Evolutionary conservation across 1,139 yeast genomes (phyloP).

Genomic region (Nakaseomyces nivariensis): DNA sequence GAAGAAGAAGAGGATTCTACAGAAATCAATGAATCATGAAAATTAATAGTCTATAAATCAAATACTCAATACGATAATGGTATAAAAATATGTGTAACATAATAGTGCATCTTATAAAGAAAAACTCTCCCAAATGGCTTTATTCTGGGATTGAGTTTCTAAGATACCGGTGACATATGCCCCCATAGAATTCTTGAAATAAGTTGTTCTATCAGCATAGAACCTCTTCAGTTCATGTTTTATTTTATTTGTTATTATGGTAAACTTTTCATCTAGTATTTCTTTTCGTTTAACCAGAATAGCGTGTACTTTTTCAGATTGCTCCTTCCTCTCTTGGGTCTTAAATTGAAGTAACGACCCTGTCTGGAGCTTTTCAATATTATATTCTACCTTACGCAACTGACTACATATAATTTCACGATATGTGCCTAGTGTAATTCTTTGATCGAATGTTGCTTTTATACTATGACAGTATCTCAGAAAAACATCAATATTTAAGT

Average conservation of each 20-base stretch:
- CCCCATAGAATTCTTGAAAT: background rate
- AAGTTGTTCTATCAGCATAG: background rate
- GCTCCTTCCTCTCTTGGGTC: background rate
- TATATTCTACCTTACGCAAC: background rate
- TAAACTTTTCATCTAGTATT: background rate
- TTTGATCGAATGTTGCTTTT: constrained; percentile 55
- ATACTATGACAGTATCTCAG: constrained; percentile 62
- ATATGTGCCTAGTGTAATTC: constrained; percentile 40
- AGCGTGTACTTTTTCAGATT: background rate
- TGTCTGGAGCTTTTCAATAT: background rate
- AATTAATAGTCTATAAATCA: background rate
- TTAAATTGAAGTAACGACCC: background rate
- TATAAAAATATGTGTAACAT: background rate
- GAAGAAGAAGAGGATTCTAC: constrained; percentile 14
- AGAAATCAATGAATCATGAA: background rate
- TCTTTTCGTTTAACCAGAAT: background rate
- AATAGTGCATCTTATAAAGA: background rate
- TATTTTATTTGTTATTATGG: background rate
- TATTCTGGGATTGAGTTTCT: background rate
- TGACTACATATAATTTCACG: background rate
- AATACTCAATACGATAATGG: background rate
- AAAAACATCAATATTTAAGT: constrained; percentile 76
- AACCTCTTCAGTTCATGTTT: background rate
- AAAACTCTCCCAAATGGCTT: background rate
- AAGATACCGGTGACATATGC: background rate